Base-by-base conservation (phyloP, 2,329 filamentous ascomycete genomes). In the Coleophoma cylindrospora region DNA sequence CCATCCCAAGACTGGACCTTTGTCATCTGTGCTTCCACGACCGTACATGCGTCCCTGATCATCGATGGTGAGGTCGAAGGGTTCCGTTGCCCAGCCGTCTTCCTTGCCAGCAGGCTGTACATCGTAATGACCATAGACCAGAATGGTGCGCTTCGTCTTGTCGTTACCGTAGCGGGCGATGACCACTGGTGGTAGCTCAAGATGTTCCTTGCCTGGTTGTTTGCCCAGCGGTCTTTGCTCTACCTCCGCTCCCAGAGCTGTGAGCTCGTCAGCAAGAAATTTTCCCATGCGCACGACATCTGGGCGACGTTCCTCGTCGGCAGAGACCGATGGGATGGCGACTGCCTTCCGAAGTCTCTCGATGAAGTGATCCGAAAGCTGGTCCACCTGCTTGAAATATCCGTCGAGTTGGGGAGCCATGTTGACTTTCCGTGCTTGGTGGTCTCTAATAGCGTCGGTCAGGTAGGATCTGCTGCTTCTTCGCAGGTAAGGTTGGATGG, bases 91-190 rank as follows among this genome's bases (percentile, higher is more conserved):
- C 94, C 94, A 99, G 57, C 94, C 94, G 63, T 99, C 94, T 60
- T 87, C 89, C 75, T 88, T 88, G 66, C 91, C 81, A 34, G 94
- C 94, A 22, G 94, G 94, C 74, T 99, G 94, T 34, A 99, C 94
- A 68, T 99, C 94, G 74, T 99, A 99, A 76, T 99, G 94, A 44
- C 94, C 94, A 66, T 99, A 99, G 43, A 99, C 90, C 54, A 99
- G 79, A 59, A 99, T 94, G 34, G 91, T 97, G 53, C 89, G 83
- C 82, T 97, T 99, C 70, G 81, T 89, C 70, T 87, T 85, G 69
- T 97, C 91, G 69, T 83, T 89, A 59, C 94, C 91, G 69, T 97
- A 97, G 59, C 94, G 86, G 45, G 86, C 92, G 56, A 99, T 81
- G 50, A 99, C 83, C 47, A 96, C 91, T 1, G 94, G 94, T 3